Evolutionary conservation across 2,329 filamentous ascomycete genomes (phyloP).

Genomic region (Thermothelomyces thermophilus): DNA sequence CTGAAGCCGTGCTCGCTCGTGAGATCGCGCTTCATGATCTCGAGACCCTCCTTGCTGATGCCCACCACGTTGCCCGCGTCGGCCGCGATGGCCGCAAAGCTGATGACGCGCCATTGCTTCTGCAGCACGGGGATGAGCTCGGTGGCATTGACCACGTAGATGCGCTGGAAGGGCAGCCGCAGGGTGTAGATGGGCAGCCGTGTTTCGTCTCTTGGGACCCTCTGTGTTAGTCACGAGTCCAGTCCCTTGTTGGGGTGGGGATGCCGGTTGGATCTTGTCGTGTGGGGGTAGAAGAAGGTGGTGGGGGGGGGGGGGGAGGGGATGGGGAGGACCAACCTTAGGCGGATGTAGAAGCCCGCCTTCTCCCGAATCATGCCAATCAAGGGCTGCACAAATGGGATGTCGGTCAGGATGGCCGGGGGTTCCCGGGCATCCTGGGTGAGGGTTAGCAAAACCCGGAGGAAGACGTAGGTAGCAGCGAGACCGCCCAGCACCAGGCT

Average conservation of each 20-base stretch:
- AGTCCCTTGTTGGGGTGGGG: too few relatives aligned
- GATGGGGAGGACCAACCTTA: too few relatives aligned
- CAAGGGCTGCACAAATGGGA: conserved; percentile 26
- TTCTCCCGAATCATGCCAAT: conserved; percentile 23
- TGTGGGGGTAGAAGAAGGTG: too few relatives aligned
- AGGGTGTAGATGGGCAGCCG: conserved; percentile 27
- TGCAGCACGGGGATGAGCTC: conserved; percentile 25
- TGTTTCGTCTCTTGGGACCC: background rate
- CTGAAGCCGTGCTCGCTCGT: conserved; percentile 14
- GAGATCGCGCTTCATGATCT: conserved; percentile 22
- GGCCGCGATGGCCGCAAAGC: conserved; percentile 25
- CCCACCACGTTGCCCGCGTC: conserved; percentile 22
- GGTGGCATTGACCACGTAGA: conserved; percentile 26
- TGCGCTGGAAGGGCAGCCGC: conserved; percentile 23
- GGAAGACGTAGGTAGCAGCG: conserved; percentile 22
- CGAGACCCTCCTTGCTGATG: conserved; percentile 23
- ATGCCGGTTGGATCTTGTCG: too few relatives aligned
- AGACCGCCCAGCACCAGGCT: conserved; percentile 10
- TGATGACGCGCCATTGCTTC: conserved; percentile 26
- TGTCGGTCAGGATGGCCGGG: conserved; percentile 17
- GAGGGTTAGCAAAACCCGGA: conserved; percentile 20
- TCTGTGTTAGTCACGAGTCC: background rate
- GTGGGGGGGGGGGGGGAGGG: too few relatives aligned
- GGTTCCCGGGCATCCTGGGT: conserved; percentile 27
- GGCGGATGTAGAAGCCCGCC: conserved; percentile 3